phyloP scores from a whole-genome alignment of 108 stramenopile genomes.

The Mediolabrus comicus region DNA sequence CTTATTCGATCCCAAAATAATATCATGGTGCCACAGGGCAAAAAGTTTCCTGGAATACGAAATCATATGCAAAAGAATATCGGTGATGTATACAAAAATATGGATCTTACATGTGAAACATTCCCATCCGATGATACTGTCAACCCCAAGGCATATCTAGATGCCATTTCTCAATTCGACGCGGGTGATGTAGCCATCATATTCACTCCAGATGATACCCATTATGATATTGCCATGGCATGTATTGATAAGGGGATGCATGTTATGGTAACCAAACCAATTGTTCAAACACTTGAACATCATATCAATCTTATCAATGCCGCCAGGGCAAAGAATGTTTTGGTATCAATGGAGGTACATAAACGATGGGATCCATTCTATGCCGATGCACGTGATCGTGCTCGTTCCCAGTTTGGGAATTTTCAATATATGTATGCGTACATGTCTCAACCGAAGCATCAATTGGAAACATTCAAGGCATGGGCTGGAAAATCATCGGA shows the following conservation, averaged over 20 bases:
- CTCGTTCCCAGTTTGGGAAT: slow-evolving; percentile 71
- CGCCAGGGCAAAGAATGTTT: slow-evolving; percentile 82
- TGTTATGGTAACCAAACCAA: slow-evolving; percentile 98
- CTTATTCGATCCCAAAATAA: not conserved
- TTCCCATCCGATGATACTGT: slow-evolving; percentile 90
- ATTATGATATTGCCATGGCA: slow-evolving; percentile 94
- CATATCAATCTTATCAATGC: slow-evolving; percentile 76
- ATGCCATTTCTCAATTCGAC: slow-evolving; percentile 69
- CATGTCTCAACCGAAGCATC: slow-evolving; percentile 99
- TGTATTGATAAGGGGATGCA: slow-evolving; percentile 93
- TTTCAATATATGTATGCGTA: slow-evolving; percentile 98
- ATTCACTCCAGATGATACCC: slow-evolving; percentile 99
- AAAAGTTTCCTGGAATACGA: slow-evolving; percentile 96
- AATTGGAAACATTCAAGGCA: slow-evolving; percentile 98
- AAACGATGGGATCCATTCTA: slow-evolving; percentile 99
- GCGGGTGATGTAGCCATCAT: slow-evolving; percentile 93
- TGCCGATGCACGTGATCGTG: slow-evolving; percentile 97
- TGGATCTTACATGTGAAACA: slow-evolving; percentile 92
- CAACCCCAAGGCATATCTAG: slow-evolving; percentile 81
- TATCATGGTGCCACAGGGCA: slow-evolving; percentile 57
- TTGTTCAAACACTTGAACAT: slow-evolving; percentile 93
- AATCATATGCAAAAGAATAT: slow-evolving; percentile 91
- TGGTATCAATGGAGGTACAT: slow-evolving; percentile 96
- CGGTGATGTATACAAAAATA: slow-evolving; percentile 87
- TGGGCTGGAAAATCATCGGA: slow-evolving; percentile 98